These are phyloP conservation scores for Citrus mangshanensis DNA, from an alignment of 345 rosid genomes.

Conservation along the genomic window DNA sequence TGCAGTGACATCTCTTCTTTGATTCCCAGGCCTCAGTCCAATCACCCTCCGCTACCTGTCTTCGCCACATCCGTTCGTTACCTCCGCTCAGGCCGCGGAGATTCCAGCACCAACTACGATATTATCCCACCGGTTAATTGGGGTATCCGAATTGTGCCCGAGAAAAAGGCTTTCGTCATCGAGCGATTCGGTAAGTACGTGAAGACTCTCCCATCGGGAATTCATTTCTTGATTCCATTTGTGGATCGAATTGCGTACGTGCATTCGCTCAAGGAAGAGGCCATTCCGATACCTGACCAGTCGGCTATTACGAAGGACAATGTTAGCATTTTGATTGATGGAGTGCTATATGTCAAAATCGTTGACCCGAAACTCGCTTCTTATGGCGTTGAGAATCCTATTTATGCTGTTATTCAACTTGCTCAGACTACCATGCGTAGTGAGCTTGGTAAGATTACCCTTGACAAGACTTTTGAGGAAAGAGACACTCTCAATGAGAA, in stretches of 20 bases:
- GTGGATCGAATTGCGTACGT: slow-evolving; percentile 94
- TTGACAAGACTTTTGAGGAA: slow-evolving; percentile 96
- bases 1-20: slow-evolving; percentile 10
- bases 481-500: slow-evolving; percentile 86
- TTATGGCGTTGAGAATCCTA: slow-evolving; percentile 93
- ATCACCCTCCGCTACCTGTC: slow-evolving; percentile 8
- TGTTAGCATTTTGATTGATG: slow-evolving; percentile 91
- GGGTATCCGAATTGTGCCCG: slow-evolving; percentile 91
- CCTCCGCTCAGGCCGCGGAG: slow-evolving; percentile 47
- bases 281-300: slow-evolving; percentile 87
- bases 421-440: slow-evolving; percentile 99
- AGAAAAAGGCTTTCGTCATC: slow-evolving; percentile 78
- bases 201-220: slow-evolving; percentile 76
- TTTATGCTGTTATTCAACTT: slow-evolving; percentile 83
- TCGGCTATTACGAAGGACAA: slow-evolving; percentile 92
- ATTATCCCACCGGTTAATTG: slow-evolving; percentile 75
- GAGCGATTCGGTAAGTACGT: slow-evolving; percentile 85
- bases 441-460: slow-evolving; percentile 93
- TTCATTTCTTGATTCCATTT: slow-evolving; percentile 80
- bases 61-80: slow-evolving; percentile 37
- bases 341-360: slow-evolving; percentile 91
- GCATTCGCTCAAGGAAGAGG: slow-evolving; percentile 96
- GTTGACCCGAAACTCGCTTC: slow-evolving; percentile 87
- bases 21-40: slow-evolving; percentile 15
- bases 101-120: slow-evolving; percentile 56